phyloP scores from a whole-genome alignment of 768 basidiomycete species.

The Arthromyces matolae region DNA sequence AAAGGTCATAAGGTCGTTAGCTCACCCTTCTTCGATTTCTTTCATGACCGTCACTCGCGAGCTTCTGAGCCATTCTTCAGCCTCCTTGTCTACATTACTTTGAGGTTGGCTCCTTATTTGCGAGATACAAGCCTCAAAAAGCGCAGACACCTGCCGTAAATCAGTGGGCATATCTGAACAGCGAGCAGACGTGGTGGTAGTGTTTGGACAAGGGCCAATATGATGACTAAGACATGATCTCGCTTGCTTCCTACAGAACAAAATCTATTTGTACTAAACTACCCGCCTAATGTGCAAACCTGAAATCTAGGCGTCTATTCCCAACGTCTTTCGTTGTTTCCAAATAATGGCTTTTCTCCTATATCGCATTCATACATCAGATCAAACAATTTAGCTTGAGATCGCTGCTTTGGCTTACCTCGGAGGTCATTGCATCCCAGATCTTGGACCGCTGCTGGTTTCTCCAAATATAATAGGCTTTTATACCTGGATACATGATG shows the following conservation, averaged over 20 bases:
- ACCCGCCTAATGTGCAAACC: constrained; percentile 44
- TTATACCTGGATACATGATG: constrained; percentile 51
- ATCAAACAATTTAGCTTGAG: too few relatives aligned
- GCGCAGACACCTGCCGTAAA: constrained; percentile 7
- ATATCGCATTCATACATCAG: too few relatives aligned
- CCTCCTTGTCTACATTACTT: constrained; percentile 2
- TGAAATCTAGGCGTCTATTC: constrained; percentile 60
- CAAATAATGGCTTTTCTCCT: constrained; percentile 57
- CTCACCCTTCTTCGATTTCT: constrained; percentile 1
- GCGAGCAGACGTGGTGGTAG: too few relatives aligned
- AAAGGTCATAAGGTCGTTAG: background rate
- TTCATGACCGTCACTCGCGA: constrained; percentile 1
- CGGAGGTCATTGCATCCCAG: constrained; percentile 55
- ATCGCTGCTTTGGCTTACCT: constrained; percentile 36
- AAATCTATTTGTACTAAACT: too few relatives aligned
- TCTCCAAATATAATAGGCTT: constrained; percentile 54
- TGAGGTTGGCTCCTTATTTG: background rate
- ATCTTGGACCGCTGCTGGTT: constrained; percentile 50
- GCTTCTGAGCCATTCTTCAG: constrained; percentile 7
- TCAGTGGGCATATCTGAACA: too few relatives aligned
- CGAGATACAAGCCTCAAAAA: constrained; percentile 9
- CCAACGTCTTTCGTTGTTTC: constrained; percentile 55
- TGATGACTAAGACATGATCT: too few relatives aligned
- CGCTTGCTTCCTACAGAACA: too few relatives aligned
- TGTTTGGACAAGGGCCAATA: too few relatives aligned